Base-by-base conservation (phyloP, 116 monocot genomes). In the Zostera marina region DNA sequence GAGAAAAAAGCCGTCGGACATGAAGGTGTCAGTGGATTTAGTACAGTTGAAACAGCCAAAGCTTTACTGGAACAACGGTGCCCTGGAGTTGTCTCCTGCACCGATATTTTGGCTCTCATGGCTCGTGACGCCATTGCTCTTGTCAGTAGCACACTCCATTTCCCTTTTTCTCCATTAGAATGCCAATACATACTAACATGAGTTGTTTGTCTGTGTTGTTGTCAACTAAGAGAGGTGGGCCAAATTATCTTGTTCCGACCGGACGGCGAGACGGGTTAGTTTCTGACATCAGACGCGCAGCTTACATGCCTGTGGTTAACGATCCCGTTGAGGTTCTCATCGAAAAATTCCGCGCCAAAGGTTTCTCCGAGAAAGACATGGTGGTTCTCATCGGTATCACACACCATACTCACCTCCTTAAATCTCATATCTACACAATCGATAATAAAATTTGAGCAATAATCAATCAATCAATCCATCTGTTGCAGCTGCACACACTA, bases 91-190 rank as follows among this genome's bases (percentile, higher is more conserved):
- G 84, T 84, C 62, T 84, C 84, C 39, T 84, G 84, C 57, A 65
- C 84, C 11, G 84, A 84, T 65, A 74, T 79, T 21, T 43, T 66
- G 2, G 77, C 84, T 23, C 74, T 84, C 45, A 79, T 79, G 47
- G 79, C 84, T 40, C 66, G 84, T 16, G 73, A 73, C 25, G 64
- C 77, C 49, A 61, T 77, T 7, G 38, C 54, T 47, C 52, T 68
- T 57, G 77, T 77, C 32, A 32, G 32, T 32, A 32, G 32, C 32
- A 32, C 5, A 32, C 32, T 32, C 32, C 32, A 32, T 32, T 32
- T 32, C 5, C 32, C 32, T 32, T 32, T 32, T 32, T 32, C 32
- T 32, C 32, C 32, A 32, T 32, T 32, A 32, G 32, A 32, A 32
- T 32, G n/a, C n/a, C 5, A 32, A 32, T 32, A 32, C 32, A 32